Evolutionary conservation across 805 yeast genomes (phyloP).

Genomic region (Phaffomyces thermotolerans): DNA sequence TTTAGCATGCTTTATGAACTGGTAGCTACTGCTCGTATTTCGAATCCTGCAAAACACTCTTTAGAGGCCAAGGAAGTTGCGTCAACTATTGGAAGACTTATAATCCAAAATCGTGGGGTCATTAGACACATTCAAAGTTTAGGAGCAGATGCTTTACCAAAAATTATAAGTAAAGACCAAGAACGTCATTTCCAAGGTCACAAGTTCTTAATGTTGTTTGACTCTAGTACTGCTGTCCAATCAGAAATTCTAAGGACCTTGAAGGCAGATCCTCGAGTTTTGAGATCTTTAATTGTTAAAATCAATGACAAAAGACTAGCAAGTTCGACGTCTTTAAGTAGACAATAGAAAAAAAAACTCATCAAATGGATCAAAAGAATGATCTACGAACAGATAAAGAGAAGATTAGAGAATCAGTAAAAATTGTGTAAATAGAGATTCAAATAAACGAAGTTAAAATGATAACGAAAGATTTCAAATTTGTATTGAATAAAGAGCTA

Average conservation of each 20-base stretch:
- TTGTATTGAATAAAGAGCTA: too few species aligned
- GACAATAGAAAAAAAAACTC: constrained; percentile 12
- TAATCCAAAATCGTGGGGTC: constrained; percentile 90
- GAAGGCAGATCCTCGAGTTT: constrained; percentile 83
- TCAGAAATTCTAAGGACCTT: constrained; percentile 74
- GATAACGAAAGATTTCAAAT: too few species aligned
- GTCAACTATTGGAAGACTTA: constrained; percentile 71
- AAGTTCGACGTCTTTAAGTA: constrained; percentile 50
- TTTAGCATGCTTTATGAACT: constrained; percentile 76
- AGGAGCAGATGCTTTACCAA: constrained; percentile 75
- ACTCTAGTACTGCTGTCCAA: constrained; percentile 80
- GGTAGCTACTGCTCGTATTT: constrained; percentile 79
- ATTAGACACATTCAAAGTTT: constrained; percentile 73
- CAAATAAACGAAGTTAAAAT: too few species aligned
- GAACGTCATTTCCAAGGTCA: constrained; percentile 88
- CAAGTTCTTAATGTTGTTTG: constrained; percentile 81
- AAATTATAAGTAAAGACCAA: constrained; percentile 74
- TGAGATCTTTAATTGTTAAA: constrained; percentile 68
- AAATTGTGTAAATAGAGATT: neutral
- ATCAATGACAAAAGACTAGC: constrained; percentile 47
- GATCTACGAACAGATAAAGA: neutral
- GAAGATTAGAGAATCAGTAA: neutral
- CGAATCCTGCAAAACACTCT: constrained; percentile 45
- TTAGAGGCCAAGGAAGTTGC: constrained; percentile 60
- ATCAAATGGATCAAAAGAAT: too few species aligned